Percentiles rank a stretch among this genome's conserved stretches.
Conservation (phyloP, 2,329 filamentous ascomycete genomes). For the Chaetomiaceae sp. region DNA sequence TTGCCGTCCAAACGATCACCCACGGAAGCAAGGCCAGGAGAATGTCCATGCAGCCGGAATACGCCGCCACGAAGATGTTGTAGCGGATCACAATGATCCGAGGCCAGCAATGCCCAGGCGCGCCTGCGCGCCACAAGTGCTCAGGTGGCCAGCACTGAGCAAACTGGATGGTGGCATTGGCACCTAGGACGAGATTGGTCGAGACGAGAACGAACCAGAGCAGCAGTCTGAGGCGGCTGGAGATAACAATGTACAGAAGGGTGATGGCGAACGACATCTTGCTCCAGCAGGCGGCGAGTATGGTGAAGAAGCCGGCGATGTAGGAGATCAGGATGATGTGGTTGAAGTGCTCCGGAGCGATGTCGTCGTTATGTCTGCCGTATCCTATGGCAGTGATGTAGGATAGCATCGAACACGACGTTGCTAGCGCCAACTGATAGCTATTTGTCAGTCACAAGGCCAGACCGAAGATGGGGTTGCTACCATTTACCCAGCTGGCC, state of each 20-base stretch:
- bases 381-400: background rate
- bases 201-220: slow-evolving; percentile 25
- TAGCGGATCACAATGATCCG: slow-evolving; percentile 24
- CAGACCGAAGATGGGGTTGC: background rate
- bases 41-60: slow-evolving; percentile 25
- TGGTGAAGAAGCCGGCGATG: slow-evolving; percentile 25
- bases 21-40: slow-evolving; percentile 34
- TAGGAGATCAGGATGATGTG: slow-evolving; percentile 9
- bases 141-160: slow-evolving; percentile 26
- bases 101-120: slow-evolving; percentile 27
- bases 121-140: slow-evolving; percentile 23
- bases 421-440: background rate
- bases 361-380: slow-evolving; percentile 18
- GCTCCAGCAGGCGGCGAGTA: slow-evolving; percentile 28
- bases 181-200: slow-evolving; percentile 22
- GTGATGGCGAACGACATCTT: slow-evolving; percentile 30
- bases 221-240: slow-evolving; percentile 8
- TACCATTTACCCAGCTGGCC: background rate
- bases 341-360: slow-evolving; percentile 14
- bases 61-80: slow-evolving; percentile 26
- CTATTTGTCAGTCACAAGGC: background rate
- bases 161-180: slow-evolving; percentile 25
- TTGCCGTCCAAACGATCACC: slow-evolving; percentile 33
- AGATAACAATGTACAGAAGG: slow-evolving; percentile 18
- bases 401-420: background rate